Evolutionary conservation across 2,329 filamentous ascomycete genomes (phyloP).

Genomic region (Talaromyces sp.): DNA sequence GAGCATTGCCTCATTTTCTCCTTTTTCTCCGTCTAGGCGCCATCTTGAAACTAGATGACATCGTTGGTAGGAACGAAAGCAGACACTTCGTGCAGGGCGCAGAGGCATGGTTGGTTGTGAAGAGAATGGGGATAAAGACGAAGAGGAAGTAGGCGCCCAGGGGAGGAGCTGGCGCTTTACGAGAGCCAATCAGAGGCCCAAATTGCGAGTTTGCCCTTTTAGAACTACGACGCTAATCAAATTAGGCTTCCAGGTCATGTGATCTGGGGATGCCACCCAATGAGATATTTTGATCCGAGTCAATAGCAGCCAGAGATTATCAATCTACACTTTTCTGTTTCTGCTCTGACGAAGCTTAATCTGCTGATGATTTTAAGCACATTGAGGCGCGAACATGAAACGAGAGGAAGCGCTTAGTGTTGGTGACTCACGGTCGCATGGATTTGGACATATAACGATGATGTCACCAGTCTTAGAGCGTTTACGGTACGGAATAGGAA

Average conservation of each 20-base stretch:
- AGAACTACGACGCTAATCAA: not conserved
- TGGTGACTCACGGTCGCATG: not conserved
- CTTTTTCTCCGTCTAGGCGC: constrained; percentile 3
- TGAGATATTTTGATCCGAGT: not conserved
- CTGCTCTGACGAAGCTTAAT: not conserved
- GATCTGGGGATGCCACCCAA: not conserved
- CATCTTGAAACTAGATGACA: constrained; percentile 17
- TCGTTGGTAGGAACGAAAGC: not conserved
- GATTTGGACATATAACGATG: not conserved
- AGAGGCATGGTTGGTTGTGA: constrained; percentile 16
- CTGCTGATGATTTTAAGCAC: not conserved
- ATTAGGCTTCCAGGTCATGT: not conserved
- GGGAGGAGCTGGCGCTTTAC: constrained; percentile 3
- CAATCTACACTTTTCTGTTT: not conserved
- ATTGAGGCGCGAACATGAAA: not conserved
- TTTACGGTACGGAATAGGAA: not conserved
- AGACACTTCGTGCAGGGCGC: not conserved
- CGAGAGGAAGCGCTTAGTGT: not conserved
- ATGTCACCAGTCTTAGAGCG: not conserved
- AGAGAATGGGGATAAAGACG: not conserved
- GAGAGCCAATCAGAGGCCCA: not conserved
- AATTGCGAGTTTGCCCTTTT: not conserved
- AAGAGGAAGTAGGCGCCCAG: constrained; percentile 9
- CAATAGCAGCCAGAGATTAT: not conserved
- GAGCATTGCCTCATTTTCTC: not conserved